Conservation (phyloP, 164 flowering plant genomes). For the Litsea cubeba region DNA sequence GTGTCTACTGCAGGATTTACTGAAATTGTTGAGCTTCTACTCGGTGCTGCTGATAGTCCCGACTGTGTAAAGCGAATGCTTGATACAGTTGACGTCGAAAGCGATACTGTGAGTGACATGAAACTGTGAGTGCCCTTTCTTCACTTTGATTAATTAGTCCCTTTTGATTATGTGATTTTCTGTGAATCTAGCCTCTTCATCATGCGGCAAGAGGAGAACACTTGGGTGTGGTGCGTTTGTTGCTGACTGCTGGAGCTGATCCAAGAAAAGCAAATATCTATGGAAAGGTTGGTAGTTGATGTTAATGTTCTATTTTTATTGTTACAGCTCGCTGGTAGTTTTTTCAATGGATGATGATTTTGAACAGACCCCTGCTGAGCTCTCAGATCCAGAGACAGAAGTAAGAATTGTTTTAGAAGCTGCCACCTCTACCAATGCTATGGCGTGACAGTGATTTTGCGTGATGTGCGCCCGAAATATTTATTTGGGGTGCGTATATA, state of each 20-base stretch:
- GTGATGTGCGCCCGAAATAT: not conserved
- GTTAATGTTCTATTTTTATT: not conserved
- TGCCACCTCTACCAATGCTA: conserved; percentile 6
- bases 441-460: not conserved
- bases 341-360: conserved; percentile 4
- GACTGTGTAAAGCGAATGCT: conserved; percentile 55
- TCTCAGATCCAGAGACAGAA: conserved; percentile 52
- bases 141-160: not conserved
- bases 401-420: conserved; percentile 51
- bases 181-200: conserved; percentile 71
- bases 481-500: no score
- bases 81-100: conserved; percentile 71
- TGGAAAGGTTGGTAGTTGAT: conserved; percentile 56
- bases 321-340: not conserved
- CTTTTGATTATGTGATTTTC: not conserved
- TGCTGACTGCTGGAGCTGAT: conserved; percentile 68
- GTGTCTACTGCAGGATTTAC: conserved; percentile 47
- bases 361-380: conserved; percentile 50
- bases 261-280: conserved; percentile 45
- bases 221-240: conserved; percentile 43
- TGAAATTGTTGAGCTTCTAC: conserved; percentile 62
- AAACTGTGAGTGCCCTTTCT: not conserved
- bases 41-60: conserved; percentile 37
- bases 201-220: conserved; percentile 94
- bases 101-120: conserved; percentile 68